Evolutionary conservation across 805 yeast species (phyloP).

Genomic region (Wickerhamia fluorescens): DNA sequence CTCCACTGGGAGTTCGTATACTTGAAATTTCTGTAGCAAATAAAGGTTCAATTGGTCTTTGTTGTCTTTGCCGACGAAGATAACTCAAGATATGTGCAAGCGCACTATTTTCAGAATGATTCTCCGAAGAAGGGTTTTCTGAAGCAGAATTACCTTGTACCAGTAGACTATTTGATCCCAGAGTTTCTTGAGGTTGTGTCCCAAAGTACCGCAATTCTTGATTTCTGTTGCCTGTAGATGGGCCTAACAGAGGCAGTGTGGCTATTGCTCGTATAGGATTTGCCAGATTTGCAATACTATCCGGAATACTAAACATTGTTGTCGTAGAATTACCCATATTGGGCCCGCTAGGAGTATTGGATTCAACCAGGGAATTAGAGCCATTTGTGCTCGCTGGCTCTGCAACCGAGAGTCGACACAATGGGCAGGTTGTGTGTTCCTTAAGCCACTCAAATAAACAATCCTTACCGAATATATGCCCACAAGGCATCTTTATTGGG

Average conservation of each 20-base stretch:
- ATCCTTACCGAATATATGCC: slow-evolving; percentile 79
- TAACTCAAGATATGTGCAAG: slow-evolving; percentile 16
- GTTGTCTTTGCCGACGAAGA: slow-evolving; percentile 10
- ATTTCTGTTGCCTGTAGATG: too few species aligned
- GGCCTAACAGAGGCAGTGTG: too few species aligned
- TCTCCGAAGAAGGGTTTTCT: neutral
- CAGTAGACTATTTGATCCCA: too few species aligned
- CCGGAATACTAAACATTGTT: too few species aligned
- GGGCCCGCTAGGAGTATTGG: too few species aligned
- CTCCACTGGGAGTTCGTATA: slow-evolving; percentile 40
- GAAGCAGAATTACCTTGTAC: too few species aligned
- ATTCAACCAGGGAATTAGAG: too few species aligned
- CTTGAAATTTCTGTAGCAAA: slow-evolving; percentile 46
- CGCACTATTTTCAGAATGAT: slow-evolving; percentile 5
- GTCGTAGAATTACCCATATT: too few species aligned
- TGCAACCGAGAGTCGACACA: slow-evolving; percentile 56
- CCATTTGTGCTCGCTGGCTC: slow-evolving; percentile 4
- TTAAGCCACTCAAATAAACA: slow-evolving; percentile 83
- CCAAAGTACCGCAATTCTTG: too few species aligned
- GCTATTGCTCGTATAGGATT: too few species aligned
- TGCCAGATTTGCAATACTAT: too few species aligned
- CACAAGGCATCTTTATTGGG: slow-evolving; percentile 75
- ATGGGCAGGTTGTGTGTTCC: slow-evolving; percentile 71
- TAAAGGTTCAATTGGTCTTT: slow-evolving; percentile 7
- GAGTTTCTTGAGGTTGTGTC: too few species aligned